Conservation (phyloP, 495 filamentous ascomycete genomes). For the Podospora pseudocomata region DNA sequence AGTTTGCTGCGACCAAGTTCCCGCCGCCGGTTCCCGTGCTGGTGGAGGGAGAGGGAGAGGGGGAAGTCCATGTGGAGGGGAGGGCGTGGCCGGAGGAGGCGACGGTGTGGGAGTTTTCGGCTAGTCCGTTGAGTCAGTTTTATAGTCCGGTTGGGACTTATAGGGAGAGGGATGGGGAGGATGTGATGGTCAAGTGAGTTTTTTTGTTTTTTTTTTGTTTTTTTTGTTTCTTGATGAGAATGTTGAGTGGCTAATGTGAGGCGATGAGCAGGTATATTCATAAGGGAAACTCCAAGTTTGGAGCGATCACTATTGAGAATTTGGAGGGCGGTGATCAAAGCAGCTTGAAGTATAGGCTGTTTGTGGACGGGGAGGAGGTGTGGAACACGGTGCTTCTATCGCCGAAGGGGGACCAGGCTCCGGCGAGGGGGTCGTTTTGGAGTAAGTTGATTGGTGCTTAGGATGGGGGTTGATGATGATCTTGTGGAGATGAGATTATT, state of each 20-base stretch:
- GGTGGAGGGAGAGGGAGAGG: not conserved
- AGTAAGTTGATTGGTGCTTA: conserved; percentile 31
- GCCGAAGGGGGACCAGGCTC: conserved; percentile 31
- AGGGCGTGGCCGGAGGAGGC: conserved; percentile 54
- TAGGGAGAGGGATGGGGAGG: conserved; percentile 68
- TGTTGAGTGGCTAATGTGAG: conserved; percentile 10
- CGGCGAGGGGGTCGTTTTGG: conserved; percentile 36
- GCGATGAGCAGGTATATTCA: conserved; percentile 62
- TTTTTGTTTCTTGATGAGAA: not conserved
- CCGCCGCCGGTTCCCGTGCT: conserved; percentile 53
- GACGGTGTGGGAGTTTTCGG: conserved; percentile 81
- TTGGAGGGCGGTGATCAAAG: conserved; percentile 54
- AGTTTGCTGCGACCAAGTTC: conserved; percentile 90
- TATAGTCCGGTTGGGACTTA: conserved; percentile 86
- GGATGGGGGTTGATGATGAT: not conserved
- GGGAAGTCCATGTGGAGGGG: conserved; percentile 19
- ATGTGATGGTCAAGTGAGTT: conserved; percentile 71
- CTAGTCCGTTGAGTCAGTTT: conserved; percentile 88
- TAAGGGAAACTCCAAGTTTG: conserved; percentile 86
- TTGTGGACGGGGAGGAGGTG: conserved; percentile 69
- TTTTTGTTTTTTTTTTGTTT: not conserved
- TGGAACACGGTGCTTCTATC: conserved; percentile 67
- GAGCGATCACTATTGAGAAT: conserved; percentile 76
- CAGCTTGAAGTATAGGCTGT: conserved; percentile 75
- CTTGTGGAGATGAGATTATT: not conserved